Conservation (phyloP, 129 eudicot species). For the Deinandra increscens region DNA sequence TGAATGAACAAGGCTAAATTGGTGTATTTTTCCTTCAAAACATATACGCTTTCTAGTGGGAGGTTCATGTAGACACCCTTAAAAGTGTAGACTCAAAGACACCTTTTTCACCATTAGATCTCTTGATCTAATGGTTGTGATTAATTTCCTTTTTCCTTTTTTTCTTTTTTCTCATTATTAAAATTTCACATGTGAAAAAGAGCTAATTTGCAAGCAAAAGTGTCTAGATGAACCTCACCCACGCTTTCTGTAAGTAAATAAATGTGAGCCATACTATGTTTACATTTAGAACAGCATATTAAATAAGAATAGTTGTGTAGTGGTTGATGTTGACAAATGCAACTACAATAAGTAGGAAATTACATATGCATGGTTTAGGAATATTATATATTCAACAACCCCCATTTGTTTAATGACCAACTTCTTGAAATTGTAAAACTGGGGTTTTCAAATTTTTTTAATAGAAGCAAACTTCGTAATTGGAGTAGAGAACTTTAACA, state of each 20-base stretch:
- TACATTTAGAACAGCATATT: conserved; percentile 2
- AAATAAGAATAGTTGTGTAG: conserved; percentile 18
- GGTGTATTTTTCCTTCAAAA: not conserved
- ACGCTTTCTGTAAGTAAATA: conserved; percentile 7
- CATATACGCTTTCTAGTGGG: not conserved
- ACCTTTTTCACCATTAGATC: no score
- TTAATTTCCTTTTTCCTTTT: no score
- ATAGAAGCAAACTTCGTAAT: conserved; percentile 4
- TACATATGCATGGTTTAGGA: not conserved
- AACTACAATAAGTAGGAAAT: conserved; percentile 3
- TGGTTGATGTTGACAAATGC: conserved; percentile 14
- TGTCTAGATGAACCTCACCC: no score
- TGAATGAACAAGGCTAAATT: conserved; percentile 10
- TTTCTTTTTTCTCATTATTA: no score
- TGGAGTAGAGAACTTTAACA: not conserved
- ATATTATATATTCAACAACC: conserved; percentile 14
- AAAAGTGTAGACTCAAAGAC: no score
- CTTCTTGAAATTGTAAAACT: not conserved
- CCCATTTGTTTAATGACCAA: not conserved
- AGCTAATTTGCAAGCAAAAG: no score
- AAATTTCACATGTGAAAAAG: no score
- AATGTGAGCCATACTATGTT: not conserved
- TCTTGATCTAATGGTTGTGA: no score
- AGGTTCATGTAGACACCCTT: no score
- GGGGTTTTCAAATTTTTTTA: conserved; percentile 2